Evolutionary conservation across 2,329 filamentous ascomycete species (phyloP).

Genomic region (Madurella mycetomatis): DNA sequence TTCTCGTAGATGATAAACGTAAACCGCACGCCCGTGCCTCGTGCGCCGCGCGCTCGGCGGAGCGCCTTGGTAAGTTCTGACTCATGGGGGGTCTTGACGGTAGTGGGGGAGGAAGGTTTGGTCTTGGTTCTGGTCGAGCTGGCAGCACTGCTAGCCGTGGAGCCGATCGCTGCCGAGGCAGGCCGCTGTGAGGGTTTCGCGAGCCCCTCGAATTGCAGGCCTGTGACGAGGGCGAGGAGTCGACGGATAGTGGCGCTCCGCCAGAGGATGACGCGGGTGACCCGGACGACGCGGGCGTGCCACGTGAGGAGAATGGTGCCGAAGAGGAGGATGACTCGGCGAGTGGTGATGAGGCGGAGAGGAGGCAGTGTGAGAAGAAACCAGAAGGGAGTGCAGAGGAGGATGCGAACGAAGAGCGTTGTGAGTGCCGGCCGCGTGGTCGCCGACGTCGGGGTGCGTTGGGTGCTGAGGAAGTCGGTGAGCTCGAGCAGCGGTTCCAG

Average conservation of each 20-base stretch:
- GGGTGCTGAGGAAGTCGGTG: constrained; percentile 90
- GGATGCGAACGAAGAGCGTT: constrained; percentile 80
- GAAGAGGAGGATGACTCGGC: constrained; percentile 75
- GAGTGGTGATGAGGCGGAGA: constrained; percentile 78
- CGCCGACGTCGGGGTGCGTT: constrained; percentile 83
- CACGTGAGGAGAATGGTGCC: constrained; percentile 86
- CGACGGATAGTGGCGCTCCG: constrained; percentile 71
- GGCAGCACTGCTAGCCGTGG: constrained; percentile 20
- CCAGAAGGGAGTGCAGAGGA: constrained; percentile 87
- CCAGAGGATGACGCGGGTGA: constrained; percentile 86
- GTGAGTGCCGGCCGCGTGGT: constrained; percentile 88
- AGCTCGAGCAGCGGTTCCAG: constrained; percentile 83
- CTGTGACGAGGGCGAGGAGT: constrained; percentile 69
- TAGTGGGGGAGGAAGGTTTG: constrained; percentile 23
- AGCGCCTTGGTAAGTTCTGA: constrained; percentile 47
- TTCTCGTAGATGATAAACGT: constrained; percentile 97
- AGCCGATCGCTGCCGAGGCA: constrained; percentile 21
- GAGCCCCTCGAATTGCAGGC: constrained; percentile 64
- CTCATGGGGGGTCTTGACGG: constrained; percentile 30
- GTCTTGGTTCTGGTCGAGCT: constrained; percentile 24
- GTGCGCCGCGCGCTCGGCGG: constrained; percentile 38
- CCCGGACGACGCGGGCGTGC: constrained; percentile 82
- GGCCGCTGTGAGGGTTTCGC: constrained; percentile 40
- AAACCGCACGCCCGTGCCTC: constrained; percentile 80
- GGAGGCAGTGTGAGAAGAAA: constrained; percentile 76